Evolutionary conservation across 2,329 filamentous ascomycete species (phyloP), one percentile per base, ranked within the genome.

Genomic region (Catunica adiposa): DNA sequence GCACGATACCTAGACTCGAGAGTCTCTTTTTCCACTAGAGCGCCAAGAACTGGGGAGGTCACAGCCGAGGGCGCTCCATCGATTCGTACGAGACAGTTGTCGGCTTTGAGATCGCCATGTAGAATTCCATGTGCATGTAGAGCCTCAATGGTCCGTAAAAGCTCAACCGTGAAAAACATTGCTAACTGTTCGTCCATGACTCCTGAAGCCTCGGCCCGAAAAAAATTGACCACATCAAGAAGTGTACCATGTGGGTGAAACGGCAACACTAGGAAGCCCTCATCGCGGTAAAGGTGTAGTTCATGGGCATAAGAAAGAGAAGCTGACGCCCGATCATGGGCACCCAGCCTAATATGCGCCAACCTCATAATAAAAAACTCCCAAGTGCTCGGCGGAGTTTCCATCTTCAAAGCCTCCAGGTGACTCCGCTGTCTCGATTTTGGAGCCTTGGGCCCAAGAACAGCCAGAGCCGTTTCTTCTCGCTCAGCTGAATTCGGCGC

Each of bases 341-440:
- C 75, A 0, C 83, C 84, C 0, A 98, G 74, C 0, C 92, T 84
- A 22, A 78, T 73, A 60, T 90, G 86, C 1, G 86, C 81, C 56
- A 88, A 79, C 1, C 87, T 83, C 72, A 97, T 88, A 68, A 98
- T 94, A 69, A 95, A 86, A 65, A 97, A 98, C 65, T 98, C 92
- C 92, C 92, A 98, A 0, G 86, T 76, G 3, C 82, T 84, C 0
- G 90, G 86, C 0, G 89, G 88, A 31, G 84, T 79, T 69, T 98
- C 92, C 80, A 95, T 89, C 69, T 98, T 98, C 62, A 98, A 75
- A 1, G 92, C 92, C 67, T 96, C 89, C 3, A 92, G 74, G 1
- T 72, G 60, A 46, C 72, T 71, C 44, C 85, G 80, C 48, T 72
- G 70, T 34, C 8, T 73, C 64, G n/a, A 77, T 72, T 63, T 83